Percentiles rank a stretch among this genome's conserved stretches.
phyloP scores from a whole-genome alignment of 2,329 filamentous ascomycete species.

The Rhexocercosporidium sp. region DNA sequence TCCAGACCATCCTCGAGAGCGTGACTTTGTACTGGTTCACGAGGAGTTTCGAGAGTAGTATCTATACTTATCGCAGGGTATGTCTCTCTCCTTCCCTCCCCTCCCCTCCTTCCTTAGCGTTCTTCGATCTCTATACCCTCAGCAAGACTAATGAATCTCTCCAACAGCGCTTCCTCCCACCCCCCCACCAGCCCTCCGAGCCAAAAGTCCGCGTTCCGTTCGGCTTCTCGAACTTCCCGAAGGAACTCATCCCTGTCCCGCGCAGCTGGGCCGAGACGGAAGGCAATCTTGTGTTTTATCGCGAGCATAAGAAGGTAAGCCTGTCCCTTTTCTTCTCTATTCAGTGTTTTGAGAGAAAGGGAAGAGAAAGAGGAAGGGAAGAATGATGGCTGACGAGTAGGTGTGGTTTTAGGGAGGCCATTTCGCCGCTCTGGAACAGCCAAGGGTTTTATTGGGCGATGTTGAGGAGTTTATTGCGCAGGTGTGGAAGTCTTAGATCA shows the following conservation, averaged over 20 bases:
- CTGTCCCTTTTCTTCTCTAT: neutral
- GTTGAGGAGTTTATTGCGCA: slow-evolving; percentile 9
- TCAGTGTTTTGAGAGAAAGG: too few species aligned
- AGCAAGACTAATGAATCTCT: neutral
- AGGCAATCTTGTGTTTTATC: slow-evolving; percentile 46
- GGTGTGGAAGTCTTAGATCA: neutral
- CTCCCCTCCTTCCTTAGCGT: neutral
- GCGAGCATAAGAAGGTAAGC: slow-evolving; percentile 37
- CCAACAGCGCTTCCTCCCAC: neutral
- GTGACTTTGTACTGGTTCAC: slow-evolving; percentile 62
- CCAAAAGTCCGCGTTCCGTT: slow-evolving; percentile 36
- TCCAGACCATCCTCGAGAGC: slow-evolving; percentile 53
- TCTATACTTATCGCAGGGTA: slow-evolving; percentile 52
- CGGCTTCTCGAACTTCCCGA: slow-evolving; percentile 52
- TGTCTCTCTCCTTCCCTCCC: neutral
- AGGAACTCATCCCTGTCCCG: slow-evolving; percentile 49
- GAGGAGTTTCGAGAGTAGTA: slow-evolving; percentile 51
- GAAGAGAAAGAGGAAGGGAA: neutral
- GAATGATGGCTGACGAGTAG: neutral
- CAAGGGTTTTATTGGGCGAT: slow-evolving; percentile 48
- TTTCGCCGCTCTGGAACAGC: slow-evolving; percentile 55
- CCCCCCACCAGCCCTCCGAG: neutral
- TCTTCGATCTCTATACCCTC: neutral
- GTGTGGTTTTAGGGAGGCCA: slow-evolving; percentile 52
- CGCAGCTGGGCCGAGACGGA: slow-evolving; percentile 44